Conservation (phyloP, 148 eudicot genomes). For the Drosera capensis region DNA sequence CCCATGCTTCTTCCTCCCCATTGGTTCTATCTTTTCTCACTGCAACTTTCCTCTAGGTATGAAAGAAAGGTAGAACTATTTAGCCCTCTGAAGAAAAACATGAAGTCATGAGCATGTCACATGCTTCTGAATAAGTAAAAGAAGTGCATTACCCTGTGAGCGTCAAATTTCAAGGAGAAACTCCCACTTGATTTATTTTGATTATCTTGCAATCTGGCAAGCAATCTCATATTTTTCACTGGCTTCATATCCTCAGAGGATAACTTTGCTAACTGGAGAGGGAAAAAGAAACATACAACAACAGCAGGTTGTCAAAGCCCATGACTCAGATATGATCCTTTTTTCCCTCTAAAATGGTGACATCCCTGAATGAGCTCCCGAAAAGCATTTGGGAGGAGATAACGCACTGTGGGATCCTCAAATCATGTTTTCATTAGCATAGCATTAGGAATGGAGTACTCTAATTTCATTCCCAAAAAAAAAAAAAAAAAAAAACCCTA, state of each 20-base stretch:
- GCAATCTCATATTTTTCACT: slow-evolving; percentile 62
- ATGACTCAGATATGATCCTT: neutral
- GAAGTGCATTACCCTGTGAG: slow-evolving; percentile 44
- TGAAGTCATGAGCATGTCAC: neutral
- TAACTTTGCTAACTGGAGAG: slow-evolving; percentile 83
- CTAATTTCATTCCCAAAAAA: too few relatives aligned
- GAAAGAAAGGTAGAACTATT: slow-evolving; percentile 6
- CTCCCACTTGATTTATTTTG: slow-evolving; percentile 41
- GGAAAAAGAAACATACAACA: neutral
- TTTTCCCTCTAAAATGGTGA: neutral
- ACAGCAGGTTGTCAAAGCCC: neutral
- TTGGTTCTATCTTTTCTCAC: slow-evolving; percentile 63
- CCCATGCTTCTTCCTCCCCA: slow-evolving; percentile 89
- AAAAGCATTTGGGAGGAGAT: neutral
- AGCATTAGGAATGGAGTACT: too few relatives aligned
- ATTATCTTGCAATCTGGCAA: slow-evolving; percentile 40
- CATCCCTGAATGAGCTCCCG: too few relatives aligned
- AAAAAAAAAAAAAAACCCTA: too few relatives aligned
- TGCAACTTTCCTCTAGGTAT: slow-evolving; percentile 52
- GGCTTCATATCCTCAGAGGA: slow-evolving; percentile 65
- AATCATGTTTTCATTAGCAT: too few relatives aligned
- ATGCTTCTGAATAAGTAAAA: neutral
- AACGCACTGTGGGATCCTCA: neutral
- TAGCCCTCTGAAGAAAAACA: neutral
- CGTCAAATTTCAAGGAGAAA: slow-evolving; percentile 89